Percentiles rank a stretch among this genome's conserved stretches.
Evolutionary conservation across 768 basidiomycete species (phyloP).

Genomic region (Mycena epipterygia): DNA sequence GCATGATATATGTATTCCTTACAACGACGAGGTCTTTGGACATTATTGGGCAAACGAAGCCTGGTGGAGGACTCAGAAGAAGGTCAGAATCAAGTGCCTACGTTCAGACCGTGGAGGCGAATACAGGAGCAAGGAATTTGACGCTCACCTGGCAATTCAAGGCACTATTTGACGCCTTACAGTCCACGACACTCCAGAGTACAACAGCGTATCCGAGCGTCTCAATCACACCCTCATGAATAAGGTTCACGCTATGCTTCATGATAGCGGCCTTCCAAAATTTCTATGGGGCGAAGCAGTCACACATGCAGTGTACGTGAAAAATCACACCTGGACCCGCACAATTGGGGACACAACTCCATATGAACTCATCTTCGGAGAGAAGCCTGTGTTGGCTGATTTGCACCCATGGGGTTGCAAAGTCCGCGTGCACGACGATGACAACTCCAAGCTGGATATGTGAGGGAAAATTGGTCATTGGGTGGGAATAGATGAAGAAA

Average conservation of each 20-base stretch:
- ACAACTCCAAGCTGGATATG: too few relatives aligned
- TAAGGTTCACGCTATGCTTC: conserved; percentile 45
- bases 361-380: conserved; percentile 18
- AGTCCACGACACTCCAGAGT: conserved; percentile 44
- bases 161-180: conserved; percentile 39
- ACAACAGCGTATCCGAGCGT: conserved; percentile 50
- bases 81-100: conserved; percentile 42
- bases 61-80: conserved; percentile 41
- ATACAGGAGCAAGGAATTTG: conserved; percentile 21
- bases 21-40: conserved; percentile 44
- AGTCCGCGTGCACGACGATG: too few relatives aligned
- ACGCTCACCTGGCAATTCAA: conserved; percentile 1
- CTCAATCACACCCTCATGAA: conserved; percentile 48
- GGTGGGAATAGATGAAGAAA: too few relatives aligned
- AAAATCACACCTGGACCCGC: conserved; percentile 42
- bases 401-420: too few relatives aligned
- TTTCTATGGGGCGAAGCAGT: conserved; percentile 51
- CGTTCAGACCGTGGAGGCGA: conserved; percentile 47
- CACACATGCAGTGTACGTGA: conserved; percentile 40
- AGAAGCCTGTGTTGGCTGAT: too few relatives aligned
- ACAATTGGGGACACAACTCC: conserved; percentile 37
- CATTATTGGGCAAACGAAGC: conserved; percentile 22
- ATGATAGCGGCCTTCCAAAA: conserved; percentile 41
- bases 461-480: too few relatives aligned
- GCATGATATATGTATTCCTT: too few relatives aligned